These are phyloP conservation scores for Scopulariopsis brevicaulis DNA, from an alignment of 2,329 filamentous ascomycete species.

Conservation along the genomic window DNA sequence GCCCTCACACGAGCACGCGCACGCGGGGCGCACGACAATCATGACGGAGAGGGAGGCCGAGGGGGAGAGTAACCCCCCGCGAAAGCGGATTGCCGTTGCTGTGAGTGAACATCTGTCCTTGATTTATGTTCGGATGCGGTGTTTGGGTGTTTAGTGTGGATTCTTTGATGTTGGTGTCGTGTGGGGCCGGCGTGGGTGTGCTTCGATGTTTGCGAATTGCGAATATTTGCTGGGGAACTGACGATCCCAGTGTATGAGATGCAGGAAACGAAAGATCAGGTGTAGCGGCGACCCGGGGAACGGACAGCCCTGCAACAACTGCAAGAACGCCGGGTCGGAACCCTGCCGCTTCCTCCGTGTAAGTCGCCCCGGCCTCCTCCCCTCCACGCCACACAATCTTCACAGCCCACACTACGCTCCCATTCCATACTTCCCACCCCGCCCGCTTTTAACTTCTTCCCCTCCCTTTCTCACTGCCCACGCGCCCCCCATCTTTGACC, in stretches of 20 bases:
- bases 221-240: no score
- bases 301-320: constrained; percentile 72
- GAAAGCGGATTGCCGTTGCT: constrained; percentile 48
- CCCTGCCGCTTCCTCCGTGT: constrained; percentile 76
- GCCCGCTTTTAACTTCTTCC: not conserved
- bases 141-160: not conserved
- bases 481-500: no score
- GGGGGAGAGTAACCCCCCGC: constrained; percentile 29
- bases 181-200: no score
- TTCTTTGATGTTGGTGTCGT: not conserved
- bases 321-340: constrained; percentile 59
- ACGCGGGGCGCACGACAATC: constrained; percentile 8
- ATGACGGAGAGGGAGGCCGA: constrained; percentile 28
- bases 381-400: not conserved
- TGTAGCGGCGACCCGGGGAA: constrained; percentile 78
- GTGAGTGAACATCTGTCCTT: constrained; percentile 27
- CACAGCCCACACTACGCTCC: not conserved
- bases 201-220: no score
- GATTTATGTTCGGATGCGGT: not conserved
- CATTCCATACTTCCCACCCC: not conserved
- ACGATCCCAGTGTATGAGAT: constrained; percentile 62
- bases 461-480: not conserved
- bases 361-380: constrained; percentile 13
- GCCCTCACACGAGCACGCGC: constrained; percentile 17
- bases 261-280: constrained; percentile 86